Conservation (phyloP, 2,329 filamentous ascomycete species). For the Colletotrichum abscissum region DNA sequence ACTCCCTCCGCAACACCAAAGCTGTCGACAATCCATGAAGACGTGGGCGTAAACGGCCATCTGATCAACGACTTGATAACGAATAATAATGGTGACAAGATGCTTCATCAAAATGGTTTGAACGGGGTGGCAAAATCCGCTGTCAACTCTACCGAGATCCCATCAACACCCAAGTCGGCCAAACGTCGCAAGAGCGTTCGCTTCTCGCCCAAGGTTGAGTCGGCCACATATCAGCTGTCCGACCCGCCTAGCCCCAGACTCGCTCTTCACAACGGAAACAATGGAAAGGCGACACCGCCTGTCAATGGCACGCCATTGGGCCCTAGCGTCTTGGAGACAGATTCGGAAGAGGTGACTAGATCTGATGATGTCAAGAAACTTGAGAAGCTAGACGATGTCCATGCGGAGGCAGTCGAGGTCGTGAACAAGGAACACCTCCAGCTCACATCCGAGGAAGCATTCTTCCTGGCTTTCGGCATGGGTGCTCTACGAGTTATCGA, state of each 20-base stretch:
- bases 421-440: slow-evolving; percentile 85
- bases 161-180: slow-evolving; percentile 34
- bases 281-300: slow-evolving; percentile 34
- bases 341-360: background rate
- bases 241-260: slow-evolving; percentile 63
- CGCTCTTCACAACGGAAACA: slow-evolving; percentile 39
- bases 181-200: slow-evolving; percentile 73
- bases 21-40: slow-evolving; percentile 28
- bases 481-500: slow-evolving; percentile 76
- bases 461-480: slow-evolving; percentile 87
- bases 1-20: background rate
- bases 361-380: background rate
- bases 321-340: slow-evolving; percentile 12
- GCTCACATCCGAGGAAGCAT: slow-evolving; percentile 88
- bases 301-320: slow-evolving; percentile 14
- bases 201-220: slow-evolving; percentile 75
- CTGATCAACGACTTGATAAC: slow-evolving; percentile 36
- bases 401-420: slow-evolving; percentile 40
- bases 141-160: slow-evolving; percentile 14
- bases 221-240: slow-evolving; percentile 66
- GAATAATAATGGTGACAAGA: slow-evolving; percentile 12
- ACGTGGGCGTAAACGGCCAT: background rate
- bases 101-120: background rate
- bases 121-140: slow-evolving; percentile 9
- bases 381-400: background rate